Base-by-base conservation (phyloP, 192 early-diverging fungal genomes). In the Umbelopsis ramanniana region DNA sequence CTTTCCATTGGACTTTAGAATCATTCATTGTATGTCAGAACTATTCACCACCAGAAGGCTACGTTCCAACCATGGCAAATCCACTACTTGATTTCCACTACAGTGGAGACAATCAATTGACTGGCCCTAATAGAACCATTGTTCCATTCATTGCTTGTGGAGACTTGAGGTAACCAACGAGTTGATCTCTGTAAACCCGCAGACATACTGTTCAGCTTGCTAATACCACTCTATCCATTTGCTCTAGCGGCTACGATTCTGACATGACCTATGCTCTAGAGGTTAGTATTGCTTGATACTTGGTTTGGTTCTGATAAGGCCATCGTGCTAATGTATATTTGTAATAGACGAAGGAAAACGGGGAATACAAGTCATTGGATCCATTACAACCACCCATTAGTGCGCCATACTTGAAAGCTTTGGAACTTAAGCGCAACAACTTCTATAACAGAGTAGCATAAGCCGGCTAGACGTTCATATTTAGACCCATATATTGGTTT, bases 11-110 rank as follows among this genome's bases (percentile, higher is more conserved):
- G 0, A 29, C 29, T 43, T 21, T 81, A 88, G 96, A 98, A 85
- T 89, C 95, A 1, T 98, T 98, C 75, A 88, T 98, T 71, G 95
- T 98, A 6, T 97, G 96, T 75, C 90, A 93, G 76, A 89, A 93
- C 73, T 98, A 96, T 79, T 76, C 83, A 40, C 96, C 96, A 67
- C 96, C 96, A 14, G 74, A 70, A 12, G 91, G 89, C 73, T 97
- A 95, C 69, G 85, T 88, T 46, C 95, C 95, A 7, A 96, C 90
- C 67, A 97, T 98, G 95, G 84, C 89, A 7, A 92, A 95, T 73
- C 95, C 95, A 66, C 76, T 97, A 46, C 85, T 98, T 55, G 96
- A 97, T 79, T 79, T 93, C 26, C 81, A 86, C 6, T 95, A 94
- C 74, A 87, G 86, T 83, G 40, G 38, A 19, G 26, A 72, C 24